Evolutionary conservation across 305 asterid genomes (phyloP).

Genomic region (Striga hermonthica): DNA sequence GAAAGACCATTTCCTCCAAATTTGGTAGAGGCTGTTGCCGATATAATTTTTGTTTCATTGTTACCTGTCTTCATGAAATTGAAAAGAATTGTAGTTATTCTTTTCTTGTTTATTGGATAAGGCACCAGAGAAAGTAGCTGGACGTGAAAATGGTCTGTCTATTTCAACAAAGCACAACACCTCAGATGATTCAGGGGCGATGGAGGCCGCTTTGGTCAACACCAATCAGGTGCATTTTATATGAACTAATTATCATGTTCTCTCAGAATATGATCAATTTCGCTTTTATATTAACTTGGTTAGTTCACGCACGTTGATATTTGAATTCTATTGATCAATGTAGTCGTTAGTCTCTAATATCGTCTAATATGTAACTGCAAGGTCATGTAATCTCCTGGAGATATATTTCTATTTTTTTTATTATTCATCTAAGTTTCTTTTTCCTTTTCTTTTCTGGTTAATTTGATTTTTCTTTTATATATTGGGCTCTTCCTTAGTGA

Average conservation of each 20-base stretch:
- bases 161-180: constrained; percentile 53
- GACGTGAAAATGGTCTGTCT: constrained; percentile 57
- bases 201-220: constrained; percentile 74
- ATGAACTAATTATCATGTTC: constrained; percentile 21
- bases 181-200: constrained; percentile 62
- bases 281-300: constrained; percentile 16
- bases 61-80: constrained; percentile 9
- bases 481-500: constrained; percentile 6
- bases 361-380: constrained; percentile 9
- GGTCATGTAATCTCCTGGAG: constrained; percentile 5
- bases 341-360: constrained; percentile 2
- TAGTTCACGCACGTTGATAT: constrained; percentile 18
- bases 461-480: not conserved
- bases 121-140: constrained; percentile 61
- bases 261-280: constrained; percentile 10
- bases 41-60: constrained; percentile 25
- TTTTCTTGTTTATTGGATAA: constrained; percentile 31
- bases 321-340: not conserved
- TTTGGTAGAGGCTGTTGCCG: constrained; percentile 48
- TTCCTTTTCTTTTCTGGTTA: not conserved
- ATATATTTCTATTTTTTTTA: constrained; percentile 12
- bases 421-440: not conserved
- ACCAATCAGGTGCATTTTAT: constrained; percentile 64
- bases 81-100: constrained; percentile 20
- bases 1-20: constrained; percentile 83